Base-by-base conservation (phyloP, 208 protist genomes). In the Porcisia hertigi region DNA sequence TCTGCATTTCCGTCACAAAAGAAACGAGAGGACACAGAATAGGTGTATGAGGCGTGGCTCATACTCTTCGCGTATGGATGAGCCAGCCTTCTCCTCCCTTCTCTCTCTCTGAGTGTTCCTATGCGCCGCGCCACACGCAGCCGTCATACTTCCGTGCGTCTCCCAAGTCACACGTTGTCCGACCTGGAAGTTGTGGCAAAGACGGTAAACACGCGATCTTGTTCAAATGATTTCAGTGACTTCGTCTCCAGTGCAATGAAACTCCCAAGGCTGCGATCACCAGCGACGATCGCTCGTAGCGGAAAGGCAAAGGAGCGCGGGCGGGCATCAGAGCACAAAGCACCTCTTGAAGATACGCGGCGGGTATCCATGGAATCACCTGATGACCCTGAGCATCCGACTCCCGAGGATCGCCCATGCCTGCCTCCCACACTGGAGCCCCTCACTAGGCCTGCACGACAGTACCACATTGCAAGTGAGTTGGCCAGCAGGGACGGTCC, bases 211-310 rank as follows among this genome's bases (percentile, higher is more conserved):
- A 41, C 18, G 45, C 63, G n/a, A 9, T 30, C 0, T 69, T 18
- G 34, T 43, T 41, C 49, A 53, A 18, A 71, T 8, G n/a, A 16
- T 3, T 12, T n/a, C 47, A 39, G 11, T 12, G 43, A 49, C 5
- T 4, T 36, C 16, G 18, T 23, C 47, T 30, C 66, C 5, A 3
- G 43, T 43, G 8, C 43, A 23, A 11, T 57, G 25, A 71, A 57
- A 14, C 66, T 71, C 14, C 66, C 66, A 43, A 45, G 14, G 43
- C 25, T 71, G 66, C 66, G 47, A 16, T 20, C n/a, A 20, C 66
- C 25, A 20, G 47, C 45, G 66, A 23, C 25, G n/a, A 11, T 57
- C n/a, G 43, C 9, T 14, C 11, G 66, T 41, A n/a, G 66, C 66
- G 47, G 47, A 12, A 23, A n/a, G 34, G n/a, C 12, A 1, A 41